Base-by-base conservation (phyloP, 129 eudicot species). In the Pittosporum tobira region DNA sequence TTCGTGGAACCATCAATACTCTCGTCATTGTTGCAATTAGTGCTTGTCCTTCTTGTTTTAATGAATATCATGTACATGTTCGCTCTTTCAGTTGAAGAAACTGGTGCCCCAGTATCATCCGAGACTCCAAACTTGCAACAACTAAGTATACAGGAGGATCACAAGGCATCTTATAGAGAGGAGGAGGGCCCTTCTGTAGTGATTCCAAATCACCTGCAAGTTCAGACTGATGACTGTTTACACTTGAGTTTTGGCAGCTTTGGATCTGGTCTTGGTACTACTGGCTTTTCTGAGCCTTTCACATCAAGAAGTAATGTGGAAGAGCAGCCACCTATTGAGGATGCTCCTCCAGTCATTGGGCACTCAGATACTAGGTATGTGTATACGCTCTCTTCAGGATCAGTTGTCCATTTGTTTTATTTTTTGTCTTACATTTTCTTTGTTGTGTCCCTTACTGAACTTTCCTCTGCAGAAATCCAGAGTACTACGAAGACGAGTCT, bases 191-290 rank as follows among this genome's bases (percentile, higher is more conserved):
- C 99, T 73, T 66, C 96, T 54, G 90, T 91, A 5, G 83, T 83
- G 20, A 91, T 91, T 68, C 99, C 99, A 38, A 61, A 87, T 72
- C 99, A 91, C 59, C 69, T 91, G 61, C 90, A 86, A 79, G 94
- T 87, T 37, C 96, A 91, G 64, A 71, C 74, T 61, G 94, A 85
- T 11, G 99, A 87, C 47, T 91, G 87, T 62, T 74, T 94, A 13
- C 94, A 87, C 72, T 81, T 91, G 74, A 91, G 96, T 75, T 91
- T 91, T 67, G 99, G 99, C 51, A 87, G 90, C 69, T 86, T 91
- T 59, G 94, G 96, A 45, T 62, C 89, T 68, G 80, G 72, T 37
- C 60, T 88, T 77, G 67, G 59, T 61, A 43, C n/a, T n/a, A n/a
- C 77, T 25, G 42, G 75, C 9, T 71, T 69, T 63, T 40, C 95